phyloP scores from a whole-genome alignment of 2,329 filamentous ascomycete species.

The Xylaria hypoxylon region DNA sequence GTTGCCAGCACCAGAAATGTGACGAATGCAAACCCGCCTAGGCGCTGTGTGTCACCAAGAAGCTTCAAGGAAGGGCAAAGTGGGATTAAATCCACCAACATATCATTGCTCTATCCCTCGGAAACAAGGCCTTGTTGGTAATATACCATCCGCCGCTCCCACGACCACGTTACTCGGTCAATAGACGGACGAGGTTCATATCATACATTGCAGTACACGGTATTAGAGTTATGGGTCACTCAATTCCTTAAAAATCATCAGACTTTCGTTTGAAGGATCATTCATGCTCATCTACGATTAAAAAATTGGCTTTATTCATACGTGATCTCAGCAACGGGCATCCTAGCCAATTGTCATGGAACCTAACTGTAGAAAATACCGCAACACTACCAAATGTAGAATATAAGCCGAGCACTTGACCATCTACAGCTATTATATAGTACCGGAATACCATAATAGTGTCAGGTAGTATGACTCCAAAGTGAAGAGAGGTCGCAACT shows the following conservation, averaged over 20 bases:
- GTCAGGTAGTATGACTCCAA: too few relatives aligned
- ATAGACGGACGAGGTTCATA: not conserved
- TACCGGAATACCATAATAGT: too few relatives aligned
- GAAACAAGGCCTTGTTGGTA: not conserved
- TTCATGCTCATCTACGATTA: not conserved
- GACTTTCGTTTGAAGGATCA: constrained; percentile 9
- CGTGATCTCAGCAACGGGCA: not conserved
- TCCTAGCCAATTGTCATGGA: too few relatives aligned
- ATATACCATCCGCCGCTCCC: not conserved
- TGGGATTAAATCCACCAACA: not conserved
- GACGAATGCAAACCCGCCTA: constrained; percentile 3
- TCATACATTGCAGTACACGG: not conserved
- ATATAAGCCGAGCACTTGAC: too few relatives aligned
- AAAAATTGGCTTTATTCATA: not conserved
- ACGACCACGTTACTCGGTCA: constrained; percentile 4
- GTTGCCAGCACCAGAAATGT: constrained; percentile 34
- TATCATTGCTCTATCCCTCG: not conserved
- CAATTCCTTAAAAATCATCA: constrained; percentile 1
- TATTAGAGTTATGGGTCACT: not conserved
- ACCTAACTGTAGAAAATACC: too few relatives aligned
- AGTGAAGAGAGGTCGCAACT: too few relatives aligned
- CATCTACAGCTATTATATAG: too few relatives aligned
- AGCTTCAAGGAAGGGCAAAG: not conserved
- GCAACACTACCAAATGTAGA: too few relatives aligned
- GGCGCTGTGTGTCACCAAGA: too few relatives aligned